Percentiles rank a stretch among this genome's conserved stretches.
Evolutionary conservation across 208 protist species (phyloP).

Genomic region (Acanthamoeba lenticulata): DNA sequence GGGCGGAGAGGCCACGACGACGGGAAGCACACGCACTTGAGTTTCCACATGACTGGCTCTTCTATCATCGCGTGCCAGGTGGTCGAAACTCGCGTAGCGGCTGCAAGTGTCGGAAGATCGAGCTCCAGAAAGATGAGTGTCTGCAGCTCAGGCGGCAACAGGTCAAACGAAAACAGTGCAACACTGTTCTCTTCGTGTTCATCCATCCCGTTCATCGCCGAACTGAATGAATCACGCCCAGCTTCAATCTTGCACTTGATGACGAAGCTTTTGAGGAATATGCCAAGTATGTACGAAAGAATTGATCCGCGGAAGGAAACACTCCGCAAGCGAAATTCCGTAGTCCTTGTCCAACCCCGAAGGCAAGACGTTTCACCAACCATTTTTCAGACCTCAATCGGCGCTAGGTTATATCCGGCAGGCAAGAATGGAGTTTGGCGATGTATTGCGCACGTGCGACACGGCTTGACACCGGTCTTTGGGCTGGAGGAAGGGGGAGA

Average conservation of each 20-base stretch:
- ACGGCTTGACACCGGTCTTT: not conserved
- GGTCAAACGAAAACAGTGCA: not conserved
- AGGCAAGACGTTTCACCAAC: not conserved
- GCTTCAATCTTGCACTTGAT: no score
- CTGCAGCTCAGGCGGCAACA: conserved; percentile 34
- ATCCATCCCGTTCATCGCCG: no score
- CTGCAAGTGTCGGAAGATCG: not conserved
- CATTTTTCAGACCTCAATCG: not conserved
- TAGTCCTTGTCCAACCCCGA: not conserved
- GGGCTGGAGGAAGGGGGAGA: no score
- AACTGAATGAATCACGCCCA: not conserved
- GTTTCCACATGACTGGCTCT: conserved; percentile 34
- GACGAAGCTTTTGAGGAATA: no score
- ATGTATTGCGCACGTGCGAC: not conserved
- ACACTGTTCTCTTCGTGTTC: not conserved
- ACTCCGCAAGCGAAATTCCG: not conserved
- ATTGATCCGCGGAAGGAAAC: no score
- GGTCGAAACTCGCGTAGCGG: not conserved
- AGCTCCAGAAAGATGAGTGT: not conserved
- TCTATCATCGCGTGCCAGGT: not conserved
- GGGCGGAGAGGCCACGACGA: not conserved
- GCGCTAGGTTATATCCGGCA: not conserved
- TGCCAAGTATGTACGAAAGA: no score
- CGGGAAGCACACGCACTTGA: not conserved
- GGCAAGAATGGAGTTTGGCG: not conserved